Conservation (phyloP, 1,284 basidiomycete species). For the Trichosporon sp. region DNA sequence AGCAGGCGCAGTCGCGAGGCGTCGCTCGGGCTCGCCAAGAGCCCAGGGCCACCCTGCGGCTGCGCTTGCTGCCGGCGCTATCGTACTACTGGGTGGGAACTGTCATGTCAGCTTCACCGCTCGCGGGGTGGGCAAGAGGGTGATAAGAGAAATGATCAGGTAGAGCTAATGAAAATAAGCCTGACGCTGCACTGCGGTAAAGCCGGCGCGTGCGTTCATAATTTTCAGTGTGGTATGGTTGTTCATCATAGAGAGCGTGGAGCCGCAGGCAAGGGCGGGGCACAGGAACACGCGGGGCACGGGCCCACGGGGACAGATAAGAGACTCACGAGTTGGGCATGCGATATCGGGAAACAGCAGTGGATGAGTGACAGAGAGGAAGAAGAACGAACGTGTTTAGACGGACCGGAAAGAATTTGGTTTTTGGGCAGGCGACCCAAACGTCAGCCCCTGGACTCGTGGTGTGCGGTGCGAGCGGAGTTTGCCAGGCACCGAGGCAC, state of each 20-base stretch:
- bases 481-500: neutral
- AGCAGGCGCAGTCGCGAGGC: too few relatives aligned
- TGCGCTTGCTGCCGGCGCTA: too few relatives aligned
- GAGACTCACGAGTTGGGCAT: neutral
- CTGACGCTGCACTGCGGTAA: neutral
- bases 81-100: too few relatives aligned
- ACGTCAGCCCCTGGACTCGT: neutral
- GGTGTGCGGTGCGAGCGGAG: neutral
- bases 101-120: neutral
- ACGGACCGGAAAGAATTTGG: neutral
- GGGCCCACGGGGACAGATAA: neutral
- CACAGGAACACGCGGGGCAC: neutral
- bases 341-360: neutral
- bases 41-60: too few relatives aligned
- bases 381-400: neutral
- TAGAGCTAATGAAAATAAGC: conserved; percentile 4
- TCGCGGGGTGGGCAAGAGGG: neutral
- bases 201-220: conserved; percentile 3
- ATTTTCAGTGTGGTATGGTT: conserved; percentile 5
- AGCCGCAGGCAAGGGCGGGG: neutral
- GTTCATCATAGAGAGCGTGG: neutral
- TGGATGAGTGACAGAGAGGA: neutral
- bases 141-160: conserved; percentile 3
- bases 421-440: neutral
- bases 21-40: too few relatives aligned